phyloP scores from a whole-genome alignment of 371 early-diverging fungal species.

The Mucor sp. region DNA sequence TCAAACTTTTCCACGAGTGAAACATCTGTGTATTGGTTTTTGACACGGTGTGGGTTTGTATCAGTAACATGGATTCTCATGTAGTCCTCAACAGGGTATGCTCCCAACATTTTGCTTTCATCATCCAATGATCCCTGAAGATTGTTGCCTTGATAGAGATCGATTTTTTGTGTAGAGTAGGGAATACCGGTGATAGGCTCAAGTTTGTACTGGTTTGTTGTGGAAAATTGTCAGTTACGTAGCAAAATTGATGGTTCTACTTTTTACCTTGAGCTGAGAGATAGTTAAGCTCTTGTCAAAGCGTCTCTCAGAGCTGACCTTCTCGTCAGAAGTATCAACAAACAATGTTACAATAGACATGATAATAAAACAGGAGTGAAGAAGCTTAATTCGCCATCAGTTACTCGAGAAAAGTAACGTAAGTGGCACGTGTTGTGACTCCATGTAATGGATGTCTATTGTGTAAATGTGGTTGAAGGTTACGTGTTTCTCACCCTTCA shows the following conservation, averaged over 20 bases:
- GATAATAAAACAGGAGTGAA: not conserved
- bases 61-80: constrained; percentile 73
- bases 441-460: not conserved
- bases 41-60: constrained; percentile 67
- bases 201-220: constrained; percentile 63
- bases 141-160: constrained; percentile 60
- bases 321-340: constrained; percentile 65
- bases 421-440: not conserved
- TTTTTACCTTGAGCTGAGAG: constrained; percentile 67
- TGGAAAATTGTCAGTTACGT: not conserved
- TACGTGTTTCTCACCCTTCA: too few relatives aligned
- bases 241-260: not conserved
- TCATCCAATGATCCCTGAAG: constrained; percentile 67
- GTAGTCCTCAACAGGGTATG: constrained; percentile 83
- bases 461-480: too few relatives aligned
- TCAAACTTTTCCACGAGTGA: constrained; percentile 92
- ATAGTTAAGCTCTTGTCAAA: constrained; percentile 80
- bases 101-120: constrained; percentile 79
- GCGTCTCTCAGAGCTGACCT: constrained; percentile 73
- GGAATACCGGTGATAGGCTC: constrained; percentile 95
- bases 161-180: constrained; percentile 63
- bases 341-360: constrained; percentile 78
- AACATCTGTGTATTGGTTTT: constrained; percentile 83
- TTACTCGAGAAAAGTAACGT: not conserved
- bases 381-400: not conserved